Conservation (phyloP, 805 yeast species). For the Deakozyma indianensis region DNA sequence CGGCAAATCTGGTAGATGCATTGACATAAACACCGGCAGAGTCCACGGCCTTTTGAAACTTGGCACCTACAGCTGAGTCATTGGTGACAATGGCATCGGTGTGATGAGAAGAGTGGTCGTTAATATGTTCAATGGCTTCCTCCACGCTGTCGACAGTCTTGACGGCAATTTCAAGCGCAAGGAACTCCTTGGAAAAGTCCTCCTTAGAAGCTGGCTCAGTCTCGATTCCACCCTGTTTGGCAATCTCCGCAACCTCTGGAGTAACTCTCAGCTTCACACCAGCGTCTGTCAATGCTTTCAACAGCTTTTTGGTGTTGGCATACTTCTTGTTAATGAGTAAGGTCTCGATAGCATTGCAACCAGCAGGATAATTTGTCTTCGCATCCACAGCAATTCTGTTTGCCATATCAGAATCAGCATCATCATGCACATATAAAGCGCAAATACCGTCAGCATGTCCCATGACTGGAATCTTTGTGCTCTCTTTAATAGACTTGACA, state of each 20-base stretch:
- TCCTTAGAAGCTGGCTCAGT: constrained; percentile 35
- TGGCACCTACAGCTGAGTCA: constrained; percentile 52
- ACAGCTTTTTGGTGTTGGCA: constrained; percentile 7
- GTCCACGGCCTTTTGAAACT: constrained; percentile 73
- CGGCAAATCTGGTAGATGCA: constrained; percentile 93
- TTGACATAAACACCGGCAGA: constrained; percentile 98
- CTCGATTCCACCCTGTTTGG: constrained; percentile 11
- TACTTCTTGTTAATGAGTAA: constrained; percentile 40
- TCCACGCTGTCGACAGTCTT: constrained; percentile 41
- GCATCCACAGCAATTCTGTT: constrained; percentile 65
- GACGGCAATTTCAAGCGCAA: constrained; percentile 73
- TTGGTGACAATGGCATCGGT: constrained; percentile 88
- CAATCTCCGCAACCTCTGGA: constrained; percentile 26
- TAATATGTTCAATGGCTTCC: constrained; percentile 77
- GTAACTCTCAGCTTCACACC: constrained; percentile 67
- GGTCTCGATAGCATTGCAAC: constrained; percentile 95
- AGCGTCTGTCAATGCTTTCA: constrained; percentile 33
- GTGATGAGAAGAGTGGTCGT: constrained; percentile 86
- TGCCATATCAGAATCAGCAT: constrained; percentile 69
- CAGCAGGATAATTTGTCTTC: constrained; percentile 95
- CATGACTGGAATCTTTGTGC: constrained; percentile 88
- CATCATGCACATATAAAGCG: constrained; percentile 67
- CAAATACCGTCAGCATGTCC: constrained; percentile 99
- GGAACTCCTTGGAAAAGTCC: constrained; percentile 73
- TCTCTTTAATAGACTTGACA: constrained; percentile 71